Evolutionary conservation across 2,329 filamentous ascomycete species (phyloP).

Genomic region (Emmonsia crescens): DNA sequence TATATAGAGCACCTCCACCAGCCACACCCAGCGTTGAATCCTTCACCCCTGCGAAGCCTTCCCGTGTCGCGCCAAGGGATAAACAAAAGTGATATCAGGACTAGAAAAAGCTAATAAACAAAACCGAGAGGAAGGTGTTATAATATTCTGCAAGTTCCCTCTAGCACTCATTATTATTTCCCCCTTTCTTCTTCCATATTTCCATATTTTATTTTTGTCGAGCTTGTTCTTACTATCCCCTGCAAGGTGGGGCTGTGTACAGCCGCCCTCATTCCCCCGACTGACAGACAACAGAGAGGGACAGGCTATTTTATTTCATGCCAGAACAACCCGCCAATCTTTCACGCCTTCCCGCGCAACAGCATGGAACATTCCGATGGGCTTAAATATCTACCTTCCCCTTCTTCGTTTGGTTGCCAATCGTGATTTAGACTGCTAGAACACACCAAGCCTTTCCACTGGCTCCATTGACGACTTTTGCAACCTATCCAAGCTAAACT

Average conservation of each 20-base stretch:
- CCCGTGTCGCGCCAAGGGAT: slow-evolving; percentile 3
- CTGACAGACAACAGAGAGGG: background rate
- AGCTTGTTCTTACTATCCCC: background rate
- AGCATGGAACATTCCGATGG: background rate
- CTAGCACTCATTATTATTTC: background rate
- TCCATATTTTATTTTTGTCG: background rate
- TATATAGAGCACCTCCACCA: background rate
- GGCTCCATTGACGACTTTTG: background rate
- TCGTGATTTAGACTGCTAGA: background rate
- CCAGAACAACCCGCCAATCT: background rate
- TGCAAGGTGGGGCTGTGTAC: background rate
- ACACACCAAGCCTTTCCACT: background rate
- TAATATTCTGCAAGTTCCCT: slow-evolving; percentile 2
- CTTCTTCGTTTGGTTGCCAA: background rate
- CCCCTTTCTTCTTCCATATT: background rate
- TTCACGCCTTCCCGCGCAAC: background rate
- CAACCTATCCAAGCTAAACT: background rate
- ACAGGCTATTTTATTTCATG: background rate
- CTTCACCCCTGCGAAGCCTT: background rate
- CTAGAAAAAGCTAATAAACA: background rate
- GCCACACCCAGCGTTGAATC: background rate
- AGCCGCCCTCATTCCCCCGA: background rate
- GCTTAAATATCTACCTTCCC: background rate
- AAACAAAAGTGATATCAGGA: background rate
- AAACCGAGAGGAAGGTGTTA: background rate